Conservation (phyloP, 352 stramenopile genomes). For the Phytophthora palmivora region DNA sequence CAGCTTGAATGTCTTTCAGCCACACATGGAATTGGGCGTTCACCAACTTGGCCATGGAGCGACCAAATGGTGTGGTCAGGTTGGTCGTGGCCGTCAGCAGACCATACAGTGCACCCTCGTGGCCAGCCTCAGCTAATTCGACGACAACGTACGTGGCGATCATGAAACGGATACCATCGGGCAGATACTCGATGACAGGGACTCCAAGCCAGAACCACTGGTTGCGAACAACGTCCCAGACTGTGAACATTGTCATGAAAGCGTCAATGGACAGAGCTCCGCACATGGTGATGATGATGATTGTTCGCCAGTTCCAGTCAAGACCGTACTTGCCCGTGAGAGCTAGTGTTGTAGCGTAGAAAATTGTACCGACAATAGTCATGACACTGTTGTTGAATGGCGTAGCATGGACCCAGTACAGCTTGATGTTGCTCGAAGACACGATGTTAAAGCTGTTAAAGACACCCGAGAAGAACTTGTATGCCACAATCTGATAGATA, state of each 20-base stretch:
- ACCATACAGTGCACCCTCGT: conserved; percentile 65
- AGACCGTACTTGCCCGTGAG: conserved; percentile 55
- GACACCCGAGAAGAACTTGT: conserved; percentile 67
- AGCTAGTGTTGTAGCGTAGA: conserved; percentile 47
- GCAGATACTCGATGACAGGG: conserved; percentile 56
- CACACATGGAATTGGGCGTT: conserved; percentile 63
- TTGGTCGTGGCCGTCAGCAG: conserved; percentile 65
- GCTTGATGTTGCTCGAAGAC: conserved; percentile 53
- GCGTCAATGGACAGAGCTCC: conserved; percentile 48
- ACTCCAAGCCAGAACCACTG: conserved; percentile 74
- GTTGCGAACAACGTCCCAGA: conserved; percentile 64
- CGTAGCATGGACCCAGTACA: conserved; percentile 61
- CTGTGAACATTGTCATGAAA: conserved; percentile 59
- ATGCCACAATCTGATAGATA: conserved; percentile 52
- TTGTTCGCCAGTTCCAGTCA: conserved; percentile 66
- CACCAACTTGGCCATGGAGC: conserved; percentile 56
- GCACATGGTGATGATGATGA: conserved; percentile 48
- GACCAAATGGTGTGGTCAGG: conserved; percentile 51
- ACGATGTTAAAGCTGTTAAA: conserved; percentile 72
- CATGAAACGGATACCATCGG: conserved; percentile 64
- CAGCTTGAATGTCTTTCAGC: conserved; percentile 51
- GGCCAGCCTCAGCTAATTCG: conserved; percentile 53
- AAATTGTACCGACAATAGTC: conserved; percentile 52
- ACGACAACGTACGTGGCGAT: conserved; percentile 71
- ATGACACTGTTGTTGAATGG: conserved; percentile 65